Evolutionary conservation across 805 yeast genomes (phyloP).

Genomic region (Monosporozyma aerobia): DNA sequence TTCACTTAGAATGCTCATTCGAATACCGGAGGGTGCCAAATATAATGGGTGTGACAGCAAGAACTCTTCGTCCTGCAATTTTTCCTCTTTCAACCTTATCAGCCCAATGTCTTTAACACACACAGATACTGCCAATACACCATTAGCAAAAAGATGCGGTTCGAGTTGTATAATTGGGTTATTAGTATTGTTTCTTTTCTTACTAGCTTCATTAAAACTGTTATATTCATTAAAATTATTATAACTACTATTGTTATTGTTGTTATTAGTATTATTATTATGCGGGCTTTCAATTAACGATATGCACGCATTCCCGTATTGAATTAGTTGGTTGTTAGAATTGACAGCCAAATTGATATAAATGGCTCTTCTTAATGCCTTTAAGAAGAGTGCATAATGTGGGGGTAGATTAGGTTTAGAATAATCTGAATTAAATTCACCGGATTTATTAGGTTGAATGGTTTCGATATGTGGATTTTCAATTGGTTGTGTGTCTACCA

Average conservation of each 20-base stretch:
- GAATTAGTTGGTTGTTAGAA: conserved; percentile 32
- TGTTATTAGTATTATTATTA: neutral
- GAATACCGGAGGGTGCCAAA: conserved; percentile 47
- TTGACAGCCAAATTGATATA: conserved; percentile 26
- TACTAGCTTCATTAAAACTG: neutral
- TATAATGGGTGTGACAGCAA: conserved; percentile 35
- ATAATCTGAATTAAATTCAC: conserved; percentile 28
- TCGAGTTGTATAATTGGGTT: conserved; percentile 31
- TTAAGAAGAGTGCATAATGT: conserved; percentile 38
- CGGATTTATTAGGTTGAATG: conserved; percentile 21
- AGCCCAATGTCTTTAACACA: conserved; percentile 29
- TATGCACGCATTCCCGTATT: conserved; percentile 43
- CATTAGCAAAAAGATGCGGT: conserved; percentile 39
- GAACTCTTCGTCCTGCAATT: conserved; percentile 12
- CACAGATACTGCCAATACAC: conserved; percentile 34
- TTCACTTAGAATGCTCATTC: conserved; percentile 33
- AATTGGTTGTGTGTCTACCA: neutral
- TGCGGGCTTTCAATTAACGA: conserved; percentile 10
- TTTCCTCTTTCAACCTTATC: conserved; percentile 25
- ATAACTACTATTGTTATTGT: neutral
- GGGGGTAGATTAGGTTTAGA: conserved; percentile 33
- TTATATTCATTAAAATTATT: neutral
- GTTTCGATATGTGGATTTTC: neutral
- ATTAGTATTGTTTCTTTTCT: neutral
- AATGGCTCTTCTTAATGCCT: conserved; percentile 40